A percentile compares a stretch with the other conserved stretches of the same genome.
phyloP scores from a whole-genome alignment of 2,329 filamentous ascomycete species.

The Cladosporium sp. region DNA sequence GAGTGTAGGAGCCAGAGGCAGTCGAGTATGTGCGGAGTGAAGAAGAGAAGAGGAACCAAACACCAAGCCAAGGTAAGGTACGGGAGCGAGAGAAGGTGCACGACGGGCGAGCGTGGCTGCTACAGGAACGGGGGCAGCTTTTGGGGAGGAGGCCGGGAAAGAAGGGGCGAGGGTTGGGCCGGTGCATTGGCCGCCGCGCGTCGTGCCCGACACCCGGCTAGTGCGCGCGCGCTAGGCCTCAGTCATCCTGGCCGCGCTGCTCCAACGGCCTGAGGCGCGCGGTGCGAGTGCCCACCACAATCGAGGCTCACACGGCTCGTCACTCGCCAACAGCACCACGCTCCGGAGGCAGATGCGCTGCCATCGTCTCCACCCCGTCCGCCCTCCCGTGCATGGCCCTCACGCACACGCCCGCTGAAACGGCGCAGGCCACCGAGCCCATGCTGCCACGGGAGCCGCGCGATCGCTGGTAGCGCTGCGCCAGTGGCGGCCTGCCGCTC shows the following conservation, averaged over 20 bases:
- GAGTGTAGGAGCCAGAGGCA: constrained; percentile 11
- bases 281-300: no score
- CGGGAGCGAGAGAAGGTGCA: constrained; percentile 11
- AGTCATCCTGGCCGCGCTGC: no score
- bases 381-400: no score
- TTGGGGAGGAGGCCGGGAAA: constrained; percentile 12
- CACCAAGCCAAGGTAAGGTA: constrained; percentile 22
- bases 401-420: neutral
- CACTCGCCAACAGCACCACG: no score
- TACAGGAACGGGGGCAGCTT: constrained; percentile 8
- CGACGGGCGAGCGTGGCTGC: constrained; percentile 7
- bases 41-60: constrained; percentile 36
- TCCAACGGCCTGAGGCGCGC: no score
- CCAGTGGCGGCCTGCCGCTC: no score
- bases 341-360: no score
- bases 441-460: neutral
- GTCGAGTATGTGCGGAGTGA: constrained; percentile 30
- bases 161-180: constrained; percentile 14
- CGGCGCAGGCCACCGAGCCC: neutral
- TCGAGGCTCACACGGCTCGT: no score
- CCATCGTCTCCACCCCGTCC: no score
- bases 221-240: no score
- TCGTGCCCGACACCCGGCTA: neutral
- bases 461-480: neutral
- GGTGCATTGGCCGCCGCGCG: constrained; percentile 9